Base-by-base conservation (phyloP, 1,139 yeast genomes). In the Yamadazyma taylorii region DNA sequence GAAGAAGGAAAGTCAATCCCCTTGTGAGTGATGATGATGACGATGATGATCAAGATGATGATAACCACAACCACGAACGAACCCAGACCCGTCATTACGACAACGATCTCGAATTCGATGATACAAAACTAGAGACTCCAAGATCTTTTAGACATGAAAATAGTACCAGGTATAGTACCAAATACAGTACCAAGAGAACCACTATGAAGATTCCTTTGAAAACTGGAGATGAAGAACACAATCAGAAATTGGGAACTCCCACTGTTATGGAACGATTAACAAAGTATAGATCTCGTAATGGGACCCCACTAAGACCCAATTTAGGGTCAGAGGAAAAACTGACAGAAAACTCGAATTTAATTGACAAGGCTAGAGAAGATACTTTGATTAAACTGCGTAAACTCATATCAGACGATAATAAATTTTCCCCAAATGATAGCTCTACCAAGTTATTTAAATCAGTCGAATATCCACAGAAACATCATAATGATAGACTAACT, bases 21-120 rank as follows among this genome's bases (percentile, higher is more conserved):
- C 16, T 27, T 8, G 30, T 27, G 5, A 27, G 30, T 16, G 30
- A 27, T n/a, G 30, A 27, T 15, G 30, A 27, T 10, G 30, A 17
- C 12, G 12, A 21, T 4, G 34, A 14, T 12, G 29, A n/a, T n/a
- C n/a, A n/a, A n/a, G n/a, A 27, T 17, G 38, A 33, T 21, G 50
- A 28, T 28, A 15, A 4, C 21, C 21, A 19, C 21, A 5, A 19
- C 8, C 5, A 8, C 8, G 21, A 19, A 14, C n/a, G n/a, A n/a
- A n/a, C n/a, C n/a, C n/a, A n/a, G n/a, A n/a, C n/a, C n/a, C n/a
- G n/a, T n/a, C n/a, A n/a, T n/a, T 12, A 16, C 19, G 10, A 10
- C 13, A 29, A 46, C 19, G 59, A 52, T 19, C 34, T 44, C 23
- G 61, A 56, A 21, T 57, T 60, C 34, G 65, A 60, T 41, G 61